A percentile compares a stretch with the other conserved stretches of the same genome.
These are phyloP conservation scores for Collybiopsis luxurians DNA, from an alignment of 768 basidiomycete genomes.

Conservation along the genomic window DNA sequence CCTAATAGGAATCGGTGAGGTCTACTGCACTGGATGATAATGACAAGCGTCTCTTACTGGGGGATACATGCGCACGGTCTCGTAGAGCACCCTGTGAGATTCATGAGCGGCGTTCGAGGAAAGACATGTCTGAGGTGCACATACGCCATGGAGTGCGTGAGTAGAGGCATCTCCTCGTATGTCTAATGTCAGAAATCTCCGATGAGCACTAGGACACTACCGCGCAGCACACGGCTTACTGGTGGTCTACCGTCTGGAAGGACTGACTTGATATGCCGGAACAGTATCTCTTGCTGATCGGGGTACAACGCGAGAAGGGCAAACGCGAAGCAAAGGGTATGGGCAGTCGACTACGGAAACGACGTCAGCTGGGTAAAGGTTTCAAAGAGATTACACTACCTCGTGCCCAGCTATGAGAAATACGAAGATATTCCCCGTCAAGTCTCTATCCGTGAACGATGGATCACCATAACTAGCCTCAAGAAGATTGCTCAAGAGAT, in stretches of 20 bases:
- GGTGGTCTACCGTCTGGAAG: conserved; percentile 28
- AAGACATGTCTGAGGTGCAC: not conserved
- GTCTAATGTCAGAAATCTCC: conserved; percentile 24
- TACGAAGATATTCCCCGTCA: conserved; percentile 43
- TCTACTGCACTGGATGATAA: not conserved
- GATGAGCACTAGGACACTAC: not conserved
- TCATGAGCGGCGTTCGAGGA: not conserved
- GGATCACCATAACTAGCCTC: conserved; percentile 41
- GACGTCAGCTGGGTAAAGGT: not conserved
- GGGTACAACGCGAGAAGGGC: conserved; percentile 38
- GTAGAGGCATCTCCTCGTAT: conserved; percentile 37
- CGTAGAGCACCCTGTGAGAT: conserved; percentile 40
- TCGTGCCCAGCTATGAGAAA: conserved; percentile 64
- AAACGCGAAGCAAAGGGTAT: conserved; percentile 36
- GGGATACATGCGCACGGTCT: conserved; percentile 47
- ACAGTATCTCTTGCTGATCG: conserved; percentile 34
- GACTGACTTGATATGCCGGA: conserved; percentile 29
- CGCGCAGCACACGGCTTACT: conserved; percentile 15
- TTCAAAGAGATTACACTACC: conserved; percentile 22
- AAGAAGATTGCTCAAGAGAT: conserved; percentile 52
- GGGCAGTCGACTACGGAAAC: conserved; percentile 30
- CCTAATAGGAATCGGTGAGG: conserved; percentile 21
- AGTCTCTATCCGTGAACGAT: conserved; percentile 7
- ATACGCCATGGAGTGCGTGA: conserved; percentile 39
- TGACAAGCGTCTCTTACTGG: conserved; percentile 32